These are phyloP conservation scores for Ganoderma multipileum DNA, from an alignment of 1,284 basidiomycete genomes.

Conservation along the genomic window DNA sequence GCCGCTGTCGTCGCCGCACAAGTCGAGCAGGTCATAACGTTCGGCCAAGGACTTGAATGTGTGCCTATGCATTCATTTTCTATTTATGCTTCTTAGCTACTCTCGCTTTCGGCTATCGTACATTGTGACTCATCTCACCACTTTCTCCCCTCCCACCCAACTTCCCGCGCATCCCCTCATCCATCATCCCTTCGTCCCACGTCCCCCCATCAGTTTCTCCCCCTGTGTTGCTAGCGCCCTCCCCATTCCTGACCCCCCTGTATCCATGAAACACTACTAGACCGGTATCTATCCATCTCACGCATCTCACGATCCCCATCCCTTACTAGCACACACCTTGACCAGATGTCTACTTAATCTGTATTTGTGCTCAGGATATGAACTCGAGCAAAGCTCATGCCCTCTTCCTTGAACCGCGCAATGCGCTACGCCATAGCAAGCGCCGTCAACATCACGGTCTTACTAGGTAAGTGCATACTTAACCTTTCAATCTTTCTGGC, in stretches of 20 bases:
- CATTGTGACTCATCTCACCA: not conserved
- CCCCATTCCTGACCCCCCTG: conserved; percentile 10
- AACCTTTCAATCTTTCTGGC: too few species aligned
- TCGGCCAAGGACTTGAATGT: not conserved
- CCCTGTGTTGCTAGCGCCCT: conserved; percentile 16
- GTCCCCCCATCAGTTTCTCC: not conserved
- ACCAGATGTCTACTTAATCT: conserved; percentile 9
- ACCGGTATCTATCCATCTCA: conserved; percentile 14
- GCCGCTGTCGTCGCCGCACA: not conserved
- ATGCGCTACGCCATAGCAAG: too few species aligned
- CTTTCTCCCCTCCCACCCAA: not conserved
- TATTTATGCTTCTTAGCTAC: conserved; percentile 11
- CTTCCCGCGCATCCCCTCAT: not conserved
- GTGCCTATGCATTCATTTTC: not conserved
- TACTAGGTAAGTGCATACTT: too few species aligned
- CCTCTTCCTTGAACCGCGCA: not conserved
- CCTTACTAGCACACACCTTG: conserved; percentile 1
- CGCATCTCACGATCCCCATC: conserved; percentile 16
- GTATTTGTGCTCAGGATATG: conserved; percentile 6
- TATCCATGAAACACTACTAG: conserved; percentile 17
- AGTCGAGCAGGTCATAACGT: conserved; percentile 6
- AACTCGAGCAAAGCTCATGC: not conserved
- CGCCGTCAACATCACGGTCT: too few species aligned
- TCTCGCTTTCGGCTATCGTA: conserved; percentile 2
- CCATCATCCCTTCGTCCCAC: not conserved